A percentile compares a stretch with the other conserved stretches of the same genome.
Conservation (phyloP, 1,139 yeast genomes). For the Pichia terricola region DNA sequence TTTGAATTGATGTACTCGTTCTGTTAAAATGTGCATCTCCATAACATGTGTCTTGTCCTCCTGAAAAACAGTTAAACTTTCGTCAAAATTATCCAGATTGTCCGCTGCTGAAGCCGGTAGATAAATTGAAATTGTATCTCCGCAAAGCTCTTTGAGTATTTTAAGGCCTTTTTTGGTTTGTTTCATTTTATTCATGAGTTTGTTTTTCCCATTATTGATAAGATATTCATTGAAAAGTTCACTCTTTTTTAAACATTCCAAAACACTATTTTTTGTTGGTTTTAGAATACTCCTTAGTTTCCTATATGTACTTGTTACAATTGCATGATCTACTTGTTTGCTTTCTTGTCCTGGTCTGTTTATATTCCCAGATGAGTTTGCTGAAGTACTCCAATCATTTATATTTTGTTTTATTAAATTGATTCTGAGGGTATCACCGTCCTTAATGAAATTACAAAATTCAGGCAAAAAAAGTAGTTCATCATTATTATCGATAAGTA, state of each 20-base stretch:
- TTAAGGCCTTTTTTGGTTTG: not conserved
- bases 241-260: slow-evolving; percentile 16
- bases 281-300: slow-evolving; percentile 16
- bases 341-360: too few relatives aligned
- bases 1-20: not conserved
- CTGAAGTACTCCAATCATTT: not conserved
- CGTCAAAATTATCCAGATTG: too few relatives aligned
- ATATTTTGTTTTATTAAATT: not conserved
- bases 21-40: too few relatives aligned
- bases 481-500: slow-evolving; percentile 1
- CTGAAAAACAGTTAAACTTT: too few relatives aligned
- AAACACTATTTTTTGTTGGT: slow-evolving; percentile 11
- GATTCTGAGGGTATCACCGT: slow-evolving; percentile 1
- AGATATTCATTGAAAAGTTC: slow-evolving; percentile 13
- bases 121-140: not conserved
- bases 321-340: not conserved
- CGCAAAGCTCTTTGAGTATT: not conserved
- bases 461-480: slow-evolving; percentile 6
- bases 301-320: not conserved
- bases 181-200: not conserved
- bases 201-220: not conserved
- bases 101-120: not conserved
- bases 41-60: too few relatives aligned
- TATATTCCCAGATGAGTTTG: not conserved
- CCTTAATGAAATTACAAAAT: slow-evolving; percentile 2